Evolutionary conservation across 441 rosid genomes (phyloP), one percentile per base, ranked within the genome.

Genomic region (Sinapis alba): DNA sequence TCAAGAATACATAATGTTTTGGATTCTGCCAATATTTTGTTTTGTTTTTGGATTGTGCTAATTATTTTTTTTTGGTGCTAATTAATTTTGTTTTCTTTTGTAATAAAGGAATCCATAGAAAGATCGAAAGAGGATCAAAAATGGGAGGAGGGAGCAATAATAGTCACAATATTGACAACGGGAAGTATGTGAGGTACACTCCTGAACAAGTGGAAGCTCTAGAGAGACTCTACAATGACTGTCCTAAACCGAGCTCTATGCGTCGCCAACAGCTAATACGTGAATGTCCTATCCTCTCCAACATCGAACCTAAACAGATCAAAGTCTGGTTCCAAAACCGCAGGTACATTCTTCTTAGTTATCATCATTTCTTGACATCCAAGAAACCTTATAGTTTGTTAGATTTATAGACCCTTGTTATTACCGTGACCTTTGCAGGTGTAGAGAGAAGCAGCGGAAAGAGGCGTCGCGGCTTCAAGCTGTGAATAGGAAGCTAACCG

Each of bases 271-370:
- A 89, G 79, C 87, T 89, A 30, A 89, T 89, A 67, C 84, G 93
- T 10, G 93, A 89, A 64, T 89, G 89, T 51, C 90, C 91, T 5
- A 89, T 89, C 47, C 91, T 89, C 83, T 83, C 93, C 78, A 82
- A 89, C 82, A 89, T 89, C 51, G 93, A 89, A 73, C 91, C 93
- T 30, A 89, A 89, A 78, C 93, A 89, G 84, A 89, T 89, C 86
- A 89, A 89, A 82, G 91, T 89, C 76, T 89, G 93, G 93, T 89
- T 89, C 76, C 93, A 89, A 51, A 89, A 89, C 69, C 86, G 91
- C 78, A 86, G 91, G 91, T 86, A 50, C 12, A 45, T 43, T 16
- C 32, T 28, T 60, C 19, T 36, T 51, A 5, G 9, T 20, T 68
- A 41, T 62, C 24, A 21, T 79, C 20, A 50, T 73, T 65, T n/a